Percentiles rank a stretch among this genome's conserved stretches.
Evolutionary conservation across 2,329 filamentous ascomycete species (phyloP).

Genomic region (Pyrenophora teres): DNA sequence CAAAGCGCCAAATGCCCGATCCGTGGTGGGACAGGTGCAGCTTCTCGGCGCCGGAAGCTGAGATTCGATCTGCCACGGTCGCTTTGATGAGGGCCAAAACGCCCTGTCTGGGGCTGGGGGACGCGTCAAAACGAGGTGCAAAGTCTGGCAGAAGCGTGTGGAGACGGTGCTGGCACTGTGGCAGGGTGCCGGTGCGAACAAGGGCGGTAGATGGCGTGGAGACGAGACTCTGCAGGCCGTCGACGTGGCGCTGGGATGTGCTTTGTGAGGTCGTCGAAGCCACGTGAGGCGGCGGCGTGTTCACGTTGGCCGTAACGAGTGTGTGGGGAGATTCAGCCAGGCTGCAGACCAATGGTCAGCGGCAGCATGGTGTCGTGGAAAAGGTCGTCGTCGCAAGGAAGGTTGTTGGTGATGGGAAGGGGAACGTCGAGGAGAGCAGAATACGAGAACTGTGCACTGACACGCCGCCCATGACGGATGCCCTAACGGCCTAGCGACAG

Average conservation of each 20-base stretch:
- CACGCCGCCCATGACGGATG: slow-evolving; percentile 29
- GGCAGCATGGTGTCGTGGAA: slow-evolving; percentile 33
- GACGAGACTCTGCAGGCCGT: slow-evolving; percentile 26
- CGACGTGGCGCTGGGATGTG: slow-evolving; percentile 41
- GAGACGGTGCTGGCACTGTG: slow-evolving; percentile 1
- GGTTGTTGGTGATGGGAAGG: slow-evolving; percentile 30
- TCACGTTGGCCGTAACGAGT: slow-evolving; percentile 2
- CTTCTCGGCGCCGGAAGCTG: slow-evolving; percentile 39
- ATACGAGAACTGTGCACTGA: slow-evolving; percentile 34
- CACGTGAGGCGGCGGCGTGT: slow-evolving; percentile 28
- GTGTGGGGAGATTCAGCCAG: slow-evolving; percentile 21
- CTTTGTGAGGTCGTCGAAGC: slow-evolving; percentile 23
- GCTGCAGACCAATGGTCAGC: slow-evolving; percentile 21
- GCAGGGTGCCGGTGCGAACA: slow-evolving; percentile 9
- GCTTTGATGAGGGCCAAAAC: slow-evolving; percentile 16
- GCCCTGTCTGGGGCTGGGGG: slow-evolving; percentile 12
- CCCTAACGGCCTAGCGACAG: slow-evolving; percentile 24
- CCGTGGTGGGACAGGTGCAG: slow-evolving; percentile 31
- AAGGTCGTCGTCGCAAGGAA: slow-evolving; percentile 23
- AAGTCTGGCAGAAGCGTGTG: not conserved
- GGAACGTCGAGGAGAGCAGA: slow-evolving; percentile 34
- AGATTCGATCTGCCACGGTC: slow-evolving; percentile 34
- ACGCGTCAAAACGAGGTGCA: slow-evolving; percentile 15
- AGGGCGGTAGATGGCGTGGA: slow-evolving; percentile 9
- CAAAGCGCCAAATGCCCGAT: slow-evolving; percentile 28